Conservation (phyloP, 2,329 filamentous ascomycete species). For the Coniochaeta prunicola region DNA sequence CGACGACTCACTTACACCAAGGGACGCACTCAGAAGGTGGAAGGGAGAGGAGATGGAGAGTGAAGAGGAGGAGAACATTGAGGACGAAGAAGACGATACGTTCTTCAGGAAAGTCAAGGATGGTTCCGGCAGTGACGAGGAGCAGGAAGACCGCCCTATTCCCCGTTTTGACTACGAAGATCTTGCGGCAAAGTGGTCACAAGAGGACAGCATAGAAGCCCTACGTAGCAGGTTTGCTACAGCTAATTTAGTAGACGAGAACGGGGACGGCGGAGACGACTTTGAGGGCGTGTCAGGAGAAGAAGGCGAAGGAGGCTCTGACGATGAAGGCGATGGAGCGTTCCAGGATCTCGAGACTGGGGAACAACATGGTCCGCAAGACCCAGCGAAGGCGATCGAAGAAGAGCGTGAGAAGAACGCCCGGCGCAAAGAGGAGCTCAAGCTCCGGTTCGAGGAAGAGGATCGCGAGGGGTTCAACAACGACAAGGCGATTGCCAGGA, state of each 20-base stretch:
- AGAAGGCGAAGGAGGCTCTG: slow-evolving; percentile 36
- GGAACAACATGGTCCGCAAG: slow-evolving; percentile 31
- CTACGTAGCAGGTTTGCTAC: slow-evolving; percentile 71
- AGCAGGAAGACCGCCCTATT: slow-evolving; percentile 68
- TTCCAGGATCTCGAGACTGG: slow-evolving; percentile 75
- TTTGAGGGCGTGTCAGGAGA: slow-evolving; percentile 38
- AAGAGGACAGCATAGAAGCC: slow-evolving; percentile 67
- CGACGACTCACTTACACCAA: slow-evolving; percentile 67
- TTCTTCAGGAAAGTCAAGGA: slow-evolving; percentile 60
- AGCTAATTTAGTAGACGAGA: slow-evolving; percentile 50
- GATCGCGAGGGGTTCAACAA: slow-evolving; percentile 94
- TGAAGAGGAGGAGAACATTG: slow-evolving; percentile 51
- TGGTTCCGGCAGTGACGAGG: slow-evolving; percentile 59
- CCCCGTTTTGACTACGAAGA: slow-evolving; percentile 74
- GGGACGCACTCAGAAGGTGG: slow-evolving; percentile 74
- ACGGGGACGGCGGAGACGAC: slow-evolving; percentile 43
- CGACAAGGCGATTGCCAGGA: slow-evolving; percentile 71
- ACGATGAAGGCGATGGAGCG: slow-evolving; percentile 42
- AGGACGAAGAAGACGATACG: slow-evolving; percentile 50
- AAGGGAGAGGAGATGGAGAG: slow-evolving; percentile 55
- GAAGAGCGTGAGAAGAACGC: slow-evolving; percentile 89
- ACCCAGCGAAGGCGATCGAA: slow-evolving; percentile 51
- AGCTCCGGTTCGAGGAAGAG: slow-evolving; percentile 91
- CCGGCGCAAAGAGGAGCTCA: slow-evolving; percentile 86
- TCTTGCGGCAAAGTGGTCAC: slow-evolving; percentile 78